Base-by-base conservation (phyloP, 768 basidiomycete species). In the Termitomyces eurrhizus region DNA sequence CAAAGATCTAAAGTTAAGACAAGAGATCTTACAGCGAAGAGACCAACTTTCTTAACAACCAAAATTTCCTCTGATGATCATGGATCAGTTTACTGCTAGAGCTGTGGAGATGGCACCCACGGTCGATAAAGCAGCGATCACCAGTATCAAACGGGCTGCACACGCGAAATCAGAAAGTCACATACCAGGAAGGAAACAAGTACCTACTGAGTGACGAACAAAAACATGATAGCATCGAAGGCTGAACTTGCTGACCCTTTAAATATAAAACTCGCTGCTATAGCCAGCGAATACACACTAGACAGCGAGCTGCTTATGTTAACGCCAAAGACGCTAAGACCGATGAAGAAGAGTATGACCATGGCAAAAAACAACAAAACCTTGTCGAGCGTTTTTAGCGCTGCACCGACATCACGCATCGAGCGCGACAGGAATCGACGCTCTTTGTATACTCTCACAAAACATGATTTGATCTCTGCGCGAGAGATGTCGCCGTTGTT, bases 241-340 rank as follows among this genome's bases (percentile, higher is more conserved):
- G 86, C 86, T 57, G 74, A 80, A 62, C 86, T 84, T 24, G 90
- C 87, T 5, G 90, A 73, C 64, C 78, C 83, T 75, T 90, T 91
- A 79, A 93, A 93, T 64, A 93, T 80, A 67, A 93, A 93, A 69
- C 89, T 90, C 11, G 83, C 84, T 6, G 87, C 91, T 60, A 93
- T 83, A 13, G 77, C 83, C 65, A 92, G 68, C 18, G 90, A 80
- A 70, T 92, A 92, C 62, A 90, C 75, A 70, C 88, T 89, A 42
- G 88, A 85, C 71, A 91, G 66, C 33, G 85, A 86, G 59, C 79
- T 75, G n/a, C 80, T 81, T 39, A 91, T 75, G 45, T 86, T 72
- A 42, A 92, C 83, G 2, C 85, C 83, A 69, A 92, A 92, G 33
- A 92, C 77, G 62, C 86, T 87, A 60, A 92, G 73, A 58, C 86